These are phyloP conservation scores for Sporothrix mexicana DNA, from an alignment of 2,329 filamentous ascomycete species.

Conservation along the genomic window DNA sequence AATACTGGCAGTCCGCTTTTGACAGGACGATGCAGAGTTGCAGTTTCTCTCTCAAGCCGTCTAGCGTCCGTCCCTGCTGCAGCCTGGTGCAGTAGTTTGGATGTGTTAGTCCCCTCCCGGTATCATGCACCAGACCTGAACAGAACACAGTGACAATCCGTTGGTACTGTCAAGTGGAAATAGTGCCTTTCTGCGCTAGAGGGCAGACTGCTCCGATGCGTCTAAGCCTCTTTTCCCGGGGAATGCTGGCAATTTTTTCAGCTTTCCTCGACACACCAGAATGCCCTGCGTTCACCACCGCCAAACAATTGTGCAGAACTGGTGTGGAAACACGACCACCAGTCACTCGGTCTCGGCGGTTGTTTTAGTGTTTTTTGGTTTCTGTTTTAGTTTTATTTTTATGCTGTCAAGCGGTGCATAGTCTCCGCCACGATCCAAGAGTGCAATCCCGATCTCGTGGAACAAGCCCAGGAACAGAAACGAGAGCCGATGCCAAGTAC, in stretches of 20 bases:
- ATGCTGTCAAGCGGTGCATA: background rate
- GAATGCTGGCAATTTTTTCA: constrained; percentile 34
- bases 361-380: too few relatives aligned
- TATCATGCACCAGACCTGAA: background rate
- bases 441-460: background rate
- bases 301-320: background rate
- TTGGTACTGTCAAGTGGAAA: constrained; percentile 1
- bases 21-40: constrained; percentile 6
- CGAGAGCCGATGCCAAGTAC: background rate
- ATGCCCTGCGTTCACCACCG: background rate
- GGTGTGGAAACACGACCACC: background rate
- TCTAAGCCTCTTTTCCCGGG: constrained; percentile 33
- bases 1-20: background rate
- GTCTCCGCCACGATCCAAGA: constrained; percentile 6
- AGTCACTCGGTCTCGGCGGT: background rate
- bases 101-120: background rate
- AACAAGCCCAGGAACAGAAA: constrained; percentile 4
- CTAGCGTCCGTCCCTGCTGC: constrained; percentile 8
- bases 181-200: constrained; percentile 3
- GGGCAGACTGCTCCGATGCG: background rate
- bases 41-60: background rate
- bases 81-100: constrained; percentile 13
- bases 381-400: background rate
- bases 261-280: background rate
- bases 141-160: background rate